Base-by-base conservation (phyloP, 139 green algal species). In the Micractinium conductrix region DNA sequence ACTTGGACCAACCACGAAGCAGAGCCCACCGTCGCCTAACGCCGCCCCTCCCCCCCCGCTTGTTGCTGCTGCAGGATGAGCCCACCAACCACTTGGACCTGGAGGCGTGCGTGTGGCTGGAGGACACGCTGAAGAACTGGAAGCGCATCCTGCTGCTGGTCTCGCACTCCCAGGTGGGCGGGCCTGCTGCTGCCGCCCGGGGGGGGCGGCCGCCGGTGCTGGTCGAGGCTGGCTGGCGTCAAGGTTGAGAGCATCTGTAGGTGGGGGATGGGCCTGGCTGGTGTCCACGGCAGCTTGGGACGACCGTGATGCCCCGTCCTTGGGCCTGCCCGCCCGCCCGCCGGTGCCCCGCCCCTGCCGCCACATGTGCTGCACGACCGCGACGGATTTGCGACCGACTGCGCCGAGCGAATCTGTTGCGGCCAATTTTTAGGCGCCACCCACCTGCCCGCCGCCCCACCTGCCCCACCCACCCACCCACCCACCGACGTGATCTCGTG, bases 41-140 rank as follows among this genome's bases (percentile, higher is more conserved):
- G n/a, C n/a, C n/a, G n/a, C n/a, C n/a, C n/a, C n/a, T n/a, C n/a
- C n/a, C n/a, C n/a, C n/a, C n/a, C n/a, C n/a, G n/a, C n/a, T n/a
- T n/a, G n/a, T n/a, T n/a, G n/a, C n/a, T n/a, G n/a, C n/a, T n/a
- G n/a, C n/a, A n/a, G n/a, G 95, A 98, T 85, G 94, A 96, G 62
- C 78, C 78, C 78, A 83, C 78, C 40, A 74, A 83, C 78, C 78
- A 83, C 62, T 43, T 83, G 78, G 78, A 83, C 87, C 88, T 98
- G 76, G 94, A 99, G 88, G 96, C 96, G 24, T 98, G 96, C 86
- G 96, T 98, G 88, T 99, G 97, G 97, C 93, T 99, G 86, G 97
- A 99, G 90, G 93, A 98, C 84, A 95, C 95, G 74, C 84, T 99
- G 71, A 93, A 92, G 63, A 95, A 96, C 33, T 99, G 96, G 88